phyloP scores from a whole-genome alignment of 352 stramenopile genomes.

The Pythium aquatile region DNA sequence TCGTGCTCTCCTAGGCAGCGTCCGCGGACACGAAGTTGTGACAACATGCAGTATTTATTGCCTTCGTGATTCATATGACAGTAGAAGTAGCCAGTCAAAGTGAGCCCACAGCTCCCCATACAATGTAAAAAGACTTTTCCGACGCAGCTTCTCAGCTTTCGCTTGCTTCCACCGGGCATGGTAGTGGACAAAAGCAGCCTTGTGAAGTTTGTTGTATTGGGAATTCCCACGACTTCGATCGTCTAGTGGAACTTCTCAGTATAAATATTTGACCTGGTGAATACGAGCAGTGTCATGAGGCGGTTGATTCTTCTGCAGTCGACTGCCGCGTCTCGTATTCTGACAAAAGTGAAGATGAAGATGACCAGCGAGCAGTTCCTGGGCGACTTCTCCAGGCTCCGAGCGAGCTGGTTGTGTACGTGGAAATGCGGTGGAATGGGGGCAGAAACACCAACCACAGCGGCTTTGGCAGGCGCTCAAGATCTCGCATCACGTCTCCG shows the following conservation, averaged over 20 bases:
- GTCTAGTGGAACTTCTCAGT: background rate
- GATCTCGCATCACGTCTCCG: constrained; percentile 33
- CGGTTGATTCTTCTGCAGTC: background rate
- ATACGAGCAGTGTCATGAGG: background rate
- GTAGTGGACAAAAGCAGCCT: background rate
- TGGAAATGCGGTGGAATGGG: constrained; percentile 17
- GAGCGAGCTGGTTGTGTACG: constrained; percentile 5
- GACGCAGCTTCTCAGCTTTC: background rate
- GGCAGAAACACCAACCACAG: constrained; percentile 49
- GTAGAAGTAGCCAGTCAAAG: background rate
- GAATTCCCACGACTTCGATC: background rate
- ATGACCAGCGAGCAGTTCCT: constrained; percentile 9
- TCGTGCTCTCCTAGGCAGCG: background rate
- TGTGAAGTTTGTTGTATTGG: background rate
- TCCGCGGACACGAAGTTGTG: constrained; percentile 8
- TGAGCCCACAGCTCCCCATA: background rate
- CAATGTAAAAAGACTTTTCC: constrained; percentile 1
- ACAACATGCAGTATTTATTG: constrained; percentile 27
- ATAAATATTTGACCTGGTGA: background rate
- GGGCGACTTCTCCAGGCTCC: background rate
- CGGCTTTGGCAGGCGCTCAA: constrained; percentile 43
- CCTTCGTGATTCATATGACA: constrained; percentile 5
- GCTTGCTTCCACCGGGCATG: too few species aligned
- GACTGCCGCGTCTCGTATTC: constrained; percentile 13
- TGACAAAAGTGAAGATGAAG: constrained; percentile 16